A percentile compares a stretch with the other conserved stretches of the same genome.
Evolutionary conservation across 169 alveolate species (phyloP).

Genomic region (Miamiensis avidus): DNA sequence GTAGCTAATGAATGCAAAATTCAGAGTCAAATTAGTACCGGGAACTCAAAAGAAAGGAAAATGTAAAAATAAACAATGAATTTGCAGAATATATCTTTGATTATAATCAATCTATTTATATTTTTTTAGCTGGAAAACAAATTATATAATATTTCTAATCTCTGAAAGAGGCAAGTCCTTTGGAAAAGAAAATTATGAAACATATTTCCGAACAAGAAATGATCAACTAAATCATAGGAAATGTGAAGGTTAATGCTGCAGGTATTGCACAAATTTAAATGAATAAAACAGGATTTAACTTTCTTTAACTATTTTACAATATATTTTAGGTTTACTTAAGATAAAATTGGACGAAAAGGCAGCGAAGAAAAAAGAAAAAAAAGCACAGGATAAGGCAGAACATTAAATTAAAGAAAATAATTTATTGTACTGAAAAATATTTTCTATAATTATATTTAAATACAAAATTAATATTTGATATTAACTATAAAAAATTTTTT

Average conservation of each 20-base stretch:
- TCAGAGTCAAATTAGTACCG: slow-evolving; percentile 59
- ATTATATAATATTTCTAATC: slow-evolving; percentile 24
- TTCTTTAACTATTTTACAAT: background rate
- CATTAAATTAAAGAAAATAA: no score
- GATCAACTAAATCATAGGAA: slow-evolving; percentile 22
- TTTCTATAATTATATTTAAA: no score
- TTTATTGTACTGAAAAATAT: background rate
- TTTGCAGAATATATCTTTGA: no score
- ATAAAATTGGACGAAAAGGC: background rate
- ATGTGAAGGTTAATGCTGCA: slow-evolving; percentile 11
- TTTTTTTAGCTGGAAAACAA: slow-evolving; percentile 39
- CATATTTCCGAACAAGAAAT: slow-evolving; percentile 42
- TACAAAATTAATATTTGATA: no score
- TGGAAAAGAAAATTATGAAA: slow-evolving; percentile 27
- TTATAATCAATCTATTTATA: no score
- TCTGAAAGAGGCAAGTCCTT: slow-evolving; percentile 18
- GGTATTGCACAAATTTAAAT: background rate
- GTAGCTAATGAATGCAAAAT: slow-evolving; percentile 38
- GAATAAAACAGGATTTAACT: background rate
- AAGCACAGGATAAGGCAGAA: background rate
- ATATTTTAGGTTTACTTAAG: background rate
- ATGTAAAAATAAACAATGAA: no score
- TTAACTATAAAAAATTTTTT: no score
- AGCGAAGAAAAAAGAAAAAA: no score
- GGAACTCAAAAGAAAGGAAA: slow-evolving; percentile 71